Conservation (phyloP, 139 green algal genomes). For the Diplosphaera chodatii region DNA sequence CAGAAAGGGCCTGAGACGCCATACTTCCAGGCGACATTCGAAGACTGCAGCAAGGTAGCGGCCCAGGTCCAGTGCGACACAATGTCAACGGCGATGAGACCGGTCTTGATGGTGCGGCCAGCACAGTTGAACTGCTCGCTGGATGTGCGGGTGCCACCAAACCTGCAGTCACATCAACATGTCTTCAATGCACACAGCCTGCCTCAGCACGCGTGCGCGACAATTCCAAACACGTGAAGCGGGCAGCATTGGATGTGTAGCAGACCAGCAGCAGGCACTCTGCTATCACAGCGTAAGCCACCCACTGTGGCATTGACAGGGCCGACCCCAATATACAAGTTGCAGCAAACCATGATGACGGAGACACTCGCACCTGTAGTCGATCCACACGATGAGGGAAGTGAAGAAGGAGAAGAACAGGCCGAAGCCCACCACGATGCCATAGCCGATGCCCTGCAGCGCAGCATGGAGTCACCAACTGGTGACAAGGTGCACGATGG, state of each 20-base stretch:
- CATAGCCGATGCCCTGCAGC: constrained; percentile 13
- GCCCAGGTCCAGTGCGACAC: constrained; percentile 42
- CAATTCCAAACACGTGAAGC: too few relatives aligned
- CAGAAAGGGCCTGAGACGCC: constrained; percentile 48
- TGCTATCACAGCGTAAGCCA: too few relatives aligned
- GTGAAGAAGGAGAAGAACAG: constrained; percentile 31
- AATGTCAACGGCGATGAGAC: constrained; percentile 49
- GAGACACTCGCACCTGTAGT: constrained; percentile 11
- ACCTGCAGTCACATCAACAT: too few relatives aligned
- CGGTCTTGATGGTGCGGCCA: constrained; percentile 57
- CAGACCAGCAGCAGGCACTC: too few relatives aligned
- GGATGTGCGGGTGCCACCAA: constrained; percentile 22
- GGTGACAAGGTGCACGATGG: too few relatives aligned
- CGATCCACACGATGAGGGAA: constrained; percentile 22
- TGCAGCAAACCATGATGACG: too few relatives aligned
- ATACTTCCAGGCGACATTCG: constrained; percentile 49
- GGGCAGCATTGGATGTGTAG: too few relatives aligned
- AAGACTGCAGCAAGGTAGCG: constrained; percentile 53
- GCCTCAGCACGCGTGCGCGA: too few relatives aligned
- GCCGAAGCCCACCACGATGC: constrained; percentile 31
- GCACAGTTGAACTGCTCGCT: constrained; percentile 55
- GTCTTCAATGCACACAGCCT: too few relatives aligned
- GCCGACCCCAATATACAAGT: too few relatives aligned
- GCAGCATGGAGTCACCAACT: too few relatives aligned
- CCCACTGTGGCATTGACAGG: too few relatives aligned